Conservation (phyloP, 73 alveolate genomes). For the Paramecium sonneborni region DNA sequence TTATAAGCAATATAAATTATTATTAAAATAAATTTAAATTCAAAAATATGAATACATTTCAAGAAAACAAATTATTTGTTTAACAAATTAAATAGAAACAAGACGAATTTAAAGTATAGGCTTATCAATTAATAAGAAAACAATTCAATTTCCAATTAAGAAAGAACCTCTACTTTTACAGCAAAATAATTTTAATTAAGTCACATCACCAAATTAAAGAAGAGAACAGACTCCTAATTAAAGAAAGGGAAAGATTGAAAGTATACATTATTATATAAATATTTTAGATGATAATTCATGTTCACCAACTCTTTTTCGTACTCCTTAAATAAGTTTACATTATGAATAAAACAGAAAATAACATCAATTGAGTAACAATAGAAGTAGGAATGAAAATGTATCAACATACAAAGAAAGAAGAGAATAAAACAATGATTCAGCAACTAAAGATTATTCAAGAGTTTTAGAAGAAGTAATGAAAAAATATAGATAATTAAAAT, state of each 20-base stretch:
- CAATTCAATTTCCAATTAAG: background rate
- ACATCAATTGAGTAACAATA: conserved; percentile 9
- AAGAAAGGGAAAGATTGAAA: background rate
- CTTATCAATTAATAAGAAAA: background rate
- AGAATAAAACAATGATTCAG: background rate
- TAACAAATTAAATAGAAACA: conserved; percentile 13
- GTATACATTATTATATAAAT: background rate
- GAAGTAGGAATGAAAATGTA: background rate
- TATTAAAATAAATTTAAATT: background rate
- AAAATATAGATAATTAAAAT: conserved; percentile 9
- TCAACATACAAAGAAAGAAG: background rate
- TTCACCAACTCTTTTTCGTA: conserved; percentile 50
- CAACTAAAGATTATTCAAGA: conserved; percentile 19
- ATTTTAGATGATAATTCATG: conserved; percentile 24
- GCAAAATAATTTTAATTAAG: background rate
- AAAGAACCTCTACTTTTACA: background rate
- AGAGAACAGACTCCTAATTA: conserved; percentile 45
- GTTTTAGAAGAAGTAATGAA: conserved; percentile 50
- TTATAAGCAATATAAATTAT: background rate
- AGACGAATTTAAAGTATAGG: background rate
- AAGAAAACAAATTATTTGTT: conserved; percentile 9
- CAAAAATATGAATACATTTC: background rate
- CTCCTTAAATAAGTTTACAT: conserved; percentile 48
- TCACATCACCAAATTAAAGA: conserved; percentile 37
- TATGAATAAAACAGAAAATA: background rate